phyloP scores from a whole-genome alignment of 2,329 filamentous ascomycete genomes.

The Pestalotiopsis sp. region DNA sequence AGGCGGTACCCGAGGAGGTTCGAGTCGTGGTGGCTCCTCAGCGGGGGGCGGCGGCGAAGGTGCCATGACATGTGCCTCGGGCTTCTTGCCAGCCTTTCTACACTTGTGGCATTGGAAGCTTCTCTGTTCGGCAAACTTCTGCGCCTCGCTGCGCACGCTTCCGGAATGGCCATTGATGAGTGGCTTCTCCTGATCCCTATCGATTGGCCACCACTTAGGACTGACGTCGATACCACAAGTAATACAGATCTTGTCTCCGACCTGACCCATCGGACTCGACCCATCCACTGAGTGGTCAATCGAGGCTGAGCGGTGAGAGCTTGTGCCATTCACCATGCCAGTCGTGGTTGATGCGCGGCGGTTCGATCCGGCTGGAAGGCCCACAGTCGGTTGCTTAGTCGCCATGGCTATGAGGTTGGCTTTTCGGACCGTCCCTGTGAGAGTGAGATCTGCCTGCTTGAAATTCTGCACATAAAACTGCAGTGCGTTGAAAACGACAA shows the following conservation, averaged over 20 bases:
- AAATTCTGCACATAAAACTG: conserved; percentile 87
- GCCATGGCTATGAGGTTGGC: conserved; percentile 75
- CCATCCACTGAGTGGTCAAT: conserved; percentile 28
- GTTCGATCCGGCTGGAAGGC: conserved; percentile 40
- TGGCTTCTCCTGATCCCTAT: conserved; percentile 52
- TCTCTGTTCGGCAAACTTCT: conserved; percentile 60
- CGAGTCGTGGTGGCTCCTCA: conserved; percentile 28
- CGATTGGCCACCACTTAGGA: conserved; percentile 71
- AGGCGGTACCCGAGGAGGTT: conserved; percentile 26
- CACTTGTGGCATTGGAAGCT: conserved; percentile 79
- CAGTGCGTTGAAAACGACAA: conserved; percentile 72
- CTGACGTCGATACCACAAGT: conserved; percentile 71
- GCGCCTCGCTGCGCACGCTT: conserved; percentile 54
- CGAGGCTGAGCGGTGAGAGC: conserved; percentile 23
- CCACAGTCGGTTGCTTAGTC: conserved; percentile 53
- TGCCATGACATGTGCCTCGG: conserved; percentile 32
- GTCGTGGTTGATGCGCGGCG: conserved; percentile 60
- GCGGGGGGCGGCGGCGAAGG: conserved; percentile 29
- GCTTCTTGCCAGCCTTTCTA: conserved; percentile 54
- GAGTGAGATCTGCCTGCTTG: conserved; percentile 89
- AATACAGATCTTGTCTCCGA: conserved; percentile 59
- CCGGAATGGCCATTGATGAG: conserved; percentile 54
- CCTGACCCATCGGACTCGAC: conserved; percentile 31
- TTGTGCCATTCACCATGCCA: conserved; percentile 25
- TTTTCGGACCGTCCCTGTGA: conserved; percentile 92